Percentiles rank a stretch among this genome's conserved stretches.
Evolutionary conservation across 345 rosid genomes (phyloP).

Genomic region (Rhodomyrtus tomentosa): DNA sequence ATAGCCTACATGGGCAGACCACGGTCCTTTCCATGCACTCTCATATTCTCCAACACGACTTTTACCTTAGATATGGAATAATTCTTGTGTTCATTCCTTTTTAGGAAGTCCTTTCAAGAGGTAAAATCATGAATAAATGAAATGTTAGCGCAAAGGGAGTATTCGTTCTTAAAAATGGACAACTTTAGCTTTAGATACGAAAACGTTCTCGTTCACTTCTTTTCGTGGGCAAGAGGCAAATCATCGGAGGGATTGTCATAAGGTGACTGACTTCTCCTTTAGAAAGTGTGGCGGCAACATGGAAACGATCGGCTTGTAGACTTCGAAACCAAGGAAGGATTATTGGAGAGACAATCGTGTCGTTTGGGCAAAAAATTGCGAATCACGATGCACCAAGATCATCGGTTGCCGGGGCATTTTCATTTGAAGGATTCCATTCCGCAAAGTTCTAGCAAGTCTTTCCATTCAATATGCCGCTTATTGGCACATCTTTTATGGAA

Average conservation of each 20-base stretch:
- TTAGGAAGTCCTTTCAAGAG: not conserved
- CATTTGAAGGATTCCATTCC: not conserved
- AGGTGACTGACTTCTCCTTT: not conserved
- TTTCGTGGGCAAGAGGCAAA: not conserved
- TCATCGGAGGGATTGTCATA: not conserved
- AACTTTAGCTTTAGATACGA: not conserved
- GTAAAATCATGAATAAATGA: not conserved
- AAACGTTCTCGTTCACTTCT: not conserved
- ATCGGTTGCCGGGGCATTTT: not conserved
- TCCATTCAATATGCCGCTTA: not conserved
- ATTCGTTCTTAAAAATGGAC: not conserved
- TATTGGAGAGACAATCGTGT: not conserved
- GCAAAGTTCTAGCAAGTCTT: not conserved
- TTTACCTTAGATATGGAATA: no score
- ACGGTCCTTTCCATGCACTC: no score
- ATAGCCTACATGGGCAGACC: no score
- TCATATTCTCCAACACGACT: no score
- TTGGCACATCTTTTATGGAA: no score
- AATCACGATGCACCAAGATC: not conserved
- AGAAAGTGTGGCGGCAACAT: not conserved
- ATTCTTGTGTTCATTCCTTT: no score
- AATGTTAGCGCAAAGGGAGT: not conserved
- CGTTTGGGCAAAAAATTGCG: not conserved
- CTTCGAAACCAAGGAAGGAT: not conserved
- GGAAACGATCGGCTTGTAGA: not conserved